Percentiles rank a stretch among this genome's conserved stretches.
These are phyloP conservation scores for Didymella lethalis DNA, from an alignment of 2,329 filamentous ascomycete species.

Conservation along the genomic window DNA sequence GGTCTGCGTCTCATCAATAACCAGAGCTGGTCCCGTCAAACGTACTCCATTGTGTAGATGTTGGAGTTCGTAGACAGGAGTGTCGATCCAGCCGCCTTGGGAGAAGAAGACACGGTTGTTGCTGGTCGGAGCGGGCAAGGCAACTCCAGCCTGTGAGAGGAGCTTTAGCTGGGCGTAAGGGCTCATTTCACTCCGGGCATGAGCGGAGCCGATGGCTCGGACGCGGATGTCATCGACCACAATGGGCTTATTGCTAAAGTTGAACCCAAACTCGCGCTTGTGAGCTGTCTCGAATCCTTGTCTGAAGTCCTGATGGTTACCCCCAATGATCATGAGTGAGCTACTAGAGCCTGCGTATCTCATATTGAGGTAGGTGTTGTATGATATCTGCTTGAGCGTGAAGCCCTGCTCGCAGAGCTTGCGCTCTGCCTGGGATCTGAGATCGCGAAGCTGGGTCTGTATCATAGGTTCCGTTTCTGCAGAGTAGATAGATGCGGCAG, in stretches of 20 bases:
- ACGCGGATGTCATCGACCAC: constrained; percentile 11
- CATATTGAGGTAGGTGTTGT: constrained; percentile 12
- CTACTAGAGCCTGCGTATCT: constrained; percentile 9
- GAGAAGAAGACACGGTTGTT: constrained; percentile 3
- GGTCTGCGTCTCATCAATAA: constrained; percentile 85
- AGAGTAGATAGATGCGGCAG: neutral
- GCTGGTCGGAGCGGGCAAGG: neutral
- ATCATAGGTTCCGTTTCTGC: neutral
- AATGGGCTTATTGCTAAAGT: constrained; percentile 2
- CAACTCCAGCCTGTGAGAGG: constrained; percentile 66
- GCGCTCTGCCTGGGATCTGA: constrained; percentile 5
- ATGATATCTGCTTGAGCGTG: constrained; percentile 5
- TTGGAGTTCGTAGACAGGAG: constrained; percentile 79
- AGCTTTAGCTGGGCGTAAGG: constrained; percentile 72
- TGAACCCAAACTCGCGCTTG: constrained; percentile 14
- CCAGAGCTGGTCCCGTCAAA: constrained; percentile 77
- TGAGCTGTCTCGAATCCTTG: constrained; percentile 6
- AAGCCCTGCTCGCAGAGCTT: constrained; percentile 10
- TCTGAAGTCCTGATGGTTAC: constrained; percentile 3
- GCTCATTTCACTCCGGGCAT: constrained; percentile 3
- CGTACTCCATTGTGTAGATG: constrained; percentile 73
- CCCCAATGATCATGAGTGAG: constrained; percentile 6
- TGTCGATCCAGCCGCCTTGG: constrained; percentile 62
- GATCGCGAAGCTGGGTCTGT: neutral
- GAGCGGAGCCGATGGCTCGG: constrained; percentile 8